phyloP scores from a whole-genome alignment of 2,329 filamentous ascomycete genomes.

The Pseudovirgaria hyperparasitica region DNA sequence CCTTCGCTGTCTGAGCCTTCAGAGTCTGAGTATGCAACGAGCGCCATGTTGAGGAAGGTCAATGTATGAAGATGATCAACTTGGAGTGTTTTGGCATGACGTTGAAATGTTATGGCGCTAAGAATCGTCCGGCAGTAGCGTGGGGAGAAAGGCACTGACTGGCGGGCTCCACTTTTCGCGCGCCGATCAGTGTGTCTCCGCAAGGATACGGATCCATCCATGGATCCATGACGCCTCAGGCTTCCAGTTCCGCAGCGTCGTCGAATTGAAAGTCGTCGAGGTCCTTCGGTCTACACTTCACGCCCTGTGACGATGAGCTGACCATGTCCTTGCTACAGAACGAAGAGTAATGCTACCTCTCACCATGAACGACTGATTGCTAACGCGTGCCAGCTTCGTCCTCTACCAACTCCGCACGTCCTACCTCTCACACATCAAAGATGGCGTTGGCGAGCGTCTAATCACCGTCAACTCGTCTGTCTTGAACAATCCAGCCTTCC shows the following conservation, averaged over 20 bases:
- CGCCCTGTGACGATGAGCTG: too few relatives aligned
- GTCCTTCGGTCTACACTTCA: too few relatives aligned
- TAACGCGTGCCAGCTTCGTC: slow-evolving; percentile 47
- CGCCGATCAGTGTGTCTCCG: too few relatives aligned
- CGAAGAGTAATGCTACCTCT: slow-evolving; percentile 25
- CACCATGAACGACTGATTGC: slow-evolving; percentile 4
- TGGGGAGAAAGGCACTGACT: too few relatives aligned
- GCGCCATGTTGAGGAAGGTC: slow-evolving; percentile 43
- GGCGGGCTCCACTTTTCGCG: too few relatives aligned
- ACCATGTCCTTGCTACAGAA: slow-evolving; percentile 32
- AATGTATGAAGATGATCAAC: neutral
- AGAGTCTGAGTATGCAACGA: slow-evolving; percentile 77
- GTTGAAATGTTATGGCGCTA: too few relatives aligned
- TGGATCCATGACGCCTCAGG: too few relatives aligned
- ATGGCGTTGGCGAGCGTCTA: slow-evolving; percentile 73
- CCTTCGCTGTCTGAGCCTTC: slow-evolving; percentile 53
- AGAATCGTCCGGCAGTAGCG: too few relatives aligned
- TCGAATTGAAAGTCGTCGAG: too few relatives aligned
- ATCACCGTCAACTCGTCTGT: slow-evolving; percentile 71
- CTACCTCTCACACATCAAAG: slow-evolving; percentile 67
- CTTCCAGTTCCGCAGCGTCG: too few relatives aligned
- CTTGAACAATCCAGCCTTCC: slow-evolving; percentile 69
- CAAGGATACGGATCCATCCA: too few relatives aligned
- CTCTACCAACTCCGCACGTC: slow-evolving; percentile 71
- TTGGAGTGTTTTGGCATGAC: too few relatives aligned